Evolutionary conservation across 768 basidiomycete genomes (phyloP), one percentile per base, ranked within the genome.

Genomic region (Mrakia blollopis): DNA sequence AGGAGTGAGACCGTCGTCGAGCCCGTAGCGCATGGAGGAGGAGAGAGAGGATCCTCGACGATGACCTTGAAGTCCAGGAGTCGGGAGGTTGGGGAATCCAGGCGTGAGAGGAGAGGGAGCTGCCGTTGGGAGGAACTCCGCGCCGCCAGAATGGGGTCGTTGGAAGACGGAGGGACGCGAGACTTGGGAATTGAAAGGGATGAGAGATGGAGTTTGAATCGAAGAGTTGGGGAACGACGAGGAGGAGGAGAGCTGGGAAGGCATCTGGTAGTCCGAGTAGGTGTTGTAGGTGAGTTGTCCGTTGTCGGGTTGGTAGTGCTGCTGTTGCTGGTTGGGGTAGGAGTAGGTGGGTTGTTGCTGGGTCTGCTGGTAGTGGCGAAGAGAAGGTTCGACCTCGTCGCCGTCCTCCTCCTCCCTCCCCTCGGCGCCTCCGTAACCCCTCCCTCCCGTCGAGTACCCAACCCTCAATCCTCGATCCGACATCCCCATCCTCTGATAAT

Each of bases 81-180:
- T 57, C 9, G 57, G 57, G 32, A 57, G 32, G 28, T 50, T 54
- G 18, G 47, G 71, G 54, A 72, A 72, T 0, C 71, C 71, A 25
- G 71, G 71, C 32, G 71, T 72, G 71, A 76, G 37, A 18, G 75
- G 75, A 25, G 75, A 76, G 18, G 75, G 75, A 23, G 44, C 75
- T 16, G 75, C n/a, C 5, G 68, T 76, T 10, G 75, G 75, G 25
- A 76, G 75, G 57, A 76, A 76, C 28, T 70, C 65, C 9, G 23
- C 2, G 1, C 37, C 35, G 8, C 37, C 35, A n/a, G 35, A 39
- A 16, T 18, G 37, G 44, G 30, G 30, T 54, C 52, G 35, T 30
- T n/a, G 21, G 35, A 52, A 41, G 14, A 10, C 25, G 11, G 35
- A 9, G 35, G 74, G 35, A 28, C 39, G 32, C 25, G 47, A 13